A percentile compares a stretch with the other conserved stretches of the same genome.
Conservation (phyloP, 345 rosid species). For the Eucalyptus tenuipes region DNA sequence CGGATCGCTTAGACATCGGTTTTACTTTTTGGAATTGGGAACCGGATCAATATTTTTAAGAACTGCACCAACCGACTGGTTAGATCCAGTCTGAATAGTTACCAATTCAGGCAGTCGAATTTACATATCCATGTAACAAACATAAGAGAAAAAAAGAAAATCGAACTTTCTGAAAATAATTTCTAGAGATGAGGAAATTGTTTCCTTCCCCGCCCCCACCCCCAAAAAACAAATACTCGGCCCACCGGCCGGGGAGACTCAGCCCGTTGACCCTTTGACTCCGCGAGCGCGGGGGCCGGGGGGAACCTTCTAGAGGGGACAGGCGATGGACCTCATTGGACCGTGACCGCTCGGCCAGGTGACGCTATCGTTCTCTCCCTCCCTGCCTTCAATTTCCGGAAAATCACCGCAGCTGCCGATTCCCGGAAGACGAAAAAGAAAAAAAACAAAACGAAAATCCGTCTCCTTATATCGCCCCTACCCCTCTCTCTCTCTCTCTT, state of each 20-base stretch:
- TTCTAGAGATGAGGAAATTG: background rate
- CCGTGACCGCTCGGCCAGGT: background rate
- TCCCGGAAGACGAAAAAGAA: background rate
- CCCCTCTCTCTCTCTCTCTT: background rate
- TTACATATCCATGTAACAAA: accelerated
- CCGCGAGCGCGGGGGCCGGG: background rate
- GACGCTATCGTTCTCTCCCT: background rate
- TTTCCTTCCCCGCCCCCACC: too few relatives aligned
- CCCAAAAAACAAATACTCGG: accelerated
- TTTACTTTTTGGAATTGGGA: accelerated
- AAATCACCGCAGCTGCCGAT: background rate
- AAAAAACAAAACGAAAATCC: background rate
- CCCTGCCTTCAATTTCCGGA: background rate
- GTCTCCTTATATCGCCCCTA: background rate
- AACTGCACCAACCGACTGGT: too few relatives aligned
- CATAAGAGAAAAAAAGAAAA: background rate
- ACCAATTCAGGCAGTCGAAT: accelerated
- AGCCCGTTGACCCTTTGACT: background rate
- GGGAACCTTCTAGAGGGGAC: background rate
- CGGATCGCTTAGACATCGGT: accelerated
- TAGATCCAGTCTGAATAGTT: accelerated
- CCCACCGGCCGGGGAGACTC: background rate
- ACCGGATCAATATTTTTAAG: accelerated
- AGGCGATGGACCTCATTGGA: background rate
- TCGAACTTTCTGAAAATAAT: background rate